These are phyloP conservation scores for Blastocystis sp. DNA, from an alignment of 352 stramenopile genomes.

Conservation along the genomic window DNA sequence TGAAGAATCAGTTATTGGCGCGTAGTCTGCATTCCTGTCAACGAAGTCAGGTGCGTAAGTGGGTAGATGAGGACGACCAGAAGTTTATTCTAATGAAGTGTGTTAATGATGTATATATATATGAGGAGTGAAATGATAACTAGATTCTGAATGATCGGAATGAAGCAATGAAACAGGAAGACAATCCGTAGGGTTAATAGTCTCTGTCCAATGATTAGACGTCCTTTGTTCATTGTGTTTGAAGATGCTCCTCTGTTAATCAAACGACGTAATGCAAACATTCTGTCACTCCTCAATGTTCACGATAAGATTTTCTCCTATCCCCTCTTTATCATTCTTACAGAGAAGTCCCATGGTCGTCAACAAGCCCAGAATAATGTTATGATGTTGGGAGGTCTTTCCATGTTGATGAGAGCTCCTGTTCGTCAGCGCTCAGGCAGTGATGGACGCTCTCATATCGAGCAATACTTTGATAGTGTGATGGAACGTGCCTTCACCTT, in stretches of 20 bases:
- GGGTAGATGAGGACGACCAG: conserved; percentile 65
- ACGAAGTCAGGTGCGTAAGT: conserved; percentile 46
- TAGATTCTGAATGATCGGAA: conserved; percentile 47
- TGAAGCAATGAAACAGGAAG: conserved; percentile 17
- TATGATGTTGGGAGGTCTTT: conserved; percentile 59
- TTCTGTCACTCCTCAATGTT: conserved; percentile 51
- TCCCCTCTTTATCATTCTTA: conserved; percentile 53
- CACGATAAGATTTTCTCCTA: conserved; percentile 44
- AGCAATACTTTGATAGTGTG: conserved; percentile 64
- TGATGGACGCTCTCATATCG: conserved; percentile 31
- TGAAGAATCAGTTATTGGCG: conserved; percentile 33
- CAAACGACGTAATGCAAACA: conserved; percentile 41
- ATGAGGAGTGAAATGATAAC: neutral
- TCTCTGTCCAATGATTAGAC: neutral
- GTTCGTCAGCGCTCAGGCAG: neutral
- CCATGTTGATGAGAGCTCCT: conserved; percentile 15
- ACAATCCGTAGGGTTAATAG: neutral
- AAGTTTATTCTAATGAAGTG: conserved; percentile 67
- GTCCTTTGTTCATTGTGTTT: conserved; percentile 58
- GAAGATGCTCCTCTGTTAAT: conserved; percentile 45
- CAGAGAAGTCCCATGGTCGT: conserved; percentile 17
- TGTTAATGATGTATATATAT: conserved; percentile 4
- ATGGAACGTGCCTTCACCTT: conserved; percentile 42
- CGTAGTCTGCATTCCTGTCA: conserved; percentile 30
- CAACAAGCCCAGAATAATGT: neutral